Conservation (phyloP, 306 rosid species). For the Quillaja saponaria region DNA sequence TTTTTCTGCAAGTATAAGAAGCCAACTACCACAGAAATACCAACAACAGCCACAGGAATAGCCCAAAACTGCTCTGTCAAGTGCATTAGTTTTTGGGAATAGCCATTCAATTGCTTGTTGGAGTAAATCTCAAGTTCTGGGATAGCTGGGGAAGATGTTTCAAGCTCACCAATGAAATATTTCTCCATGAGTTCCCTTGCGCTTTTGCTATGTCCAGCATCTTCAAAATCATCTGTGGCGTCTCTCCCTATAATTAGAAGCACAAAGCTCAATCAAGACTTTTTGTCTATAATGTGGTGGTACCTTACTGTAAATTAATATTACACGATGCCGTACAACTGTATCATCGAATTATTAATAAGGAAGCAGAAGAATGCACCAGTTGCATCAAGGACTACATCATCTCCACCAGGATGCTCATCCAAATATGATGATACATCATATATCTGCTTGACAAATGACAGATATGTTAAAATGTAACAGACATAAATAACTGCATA, state of each 20-base stretch:
- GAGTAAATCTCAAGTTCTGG: constrained; percentile 42
- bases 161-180: constrained; percentile 72
- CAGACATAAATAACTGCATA: constrained; percentile 20
- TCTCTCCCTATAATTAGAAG: constrained; percentile 60
- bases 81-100: constrained; percentile 37
- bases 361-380: constrained; percentile 49
- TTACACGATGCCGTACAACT: constrained; percentile 1
- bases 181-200: constrained; percentile 73
- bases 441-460: constrained; percentile 55
- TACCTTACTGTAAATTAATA: constrained; percentile 2
- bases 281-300: constrained; percentile 17
- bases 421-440: constrained; percentile 81
- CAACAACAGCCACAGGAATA: constrained; percentile 50
- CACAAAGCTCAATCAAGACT: constrained; percentile 23
- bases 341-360: neutral
- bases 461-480: constrained; percentile 2
- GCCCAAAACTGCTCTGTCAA: constrained; percentile 65
- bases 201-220: constrained; percentile 79
- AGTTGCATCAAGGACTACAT: constrained; percentile 62
- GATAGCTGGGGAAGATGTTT: constrained; percentile 35
- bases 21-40: constrained; percentile 60
- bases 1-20: constrained; percentile 61
- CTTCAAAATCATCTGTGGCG: constrained; percentile 92
- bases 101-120: constrained; percentile 21
- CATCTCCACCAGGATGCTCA: constrained; percentile 96